Evolutionary conservation across 2,329 filamentous ascomycete species (phyloP), one percentile per base, ranked within the genome.

Genomic region (Macrophomina tecta): DNA sequence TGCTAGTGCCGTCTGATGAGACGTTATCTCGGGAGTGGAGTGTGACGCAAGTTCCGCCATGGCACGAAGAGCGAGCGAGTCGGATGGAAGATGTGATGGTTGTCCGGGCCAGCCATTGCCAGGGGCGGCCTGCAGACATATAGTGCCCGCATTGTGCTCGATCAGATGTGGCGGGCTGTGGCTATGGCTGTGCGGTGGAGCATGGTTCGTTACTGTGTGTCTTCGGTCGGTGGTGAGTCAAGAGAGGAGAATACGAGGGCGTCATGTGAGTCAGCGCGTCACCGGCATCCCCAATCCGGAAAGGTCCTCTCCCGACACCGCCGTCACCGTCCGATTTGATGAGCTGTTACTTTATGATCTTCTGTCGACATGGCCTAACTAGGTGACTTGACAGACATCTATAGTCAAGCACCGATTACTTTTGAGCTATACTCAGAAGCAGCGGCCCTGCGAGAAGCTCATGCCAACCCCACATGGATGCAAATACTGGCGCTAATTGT

Each of bases 1-100:
- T 70, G 87, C 89, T 36, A 91, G 75, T 1, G 88, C 87, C 3
- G 88, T 90, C 61, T 89, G 83, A 69, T 85, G 78, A 3, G 84
- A 87, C 51, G 65, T 72, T 28, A 73, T 72, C 5, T 72, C 68
- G 8, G 56, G 56, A 9, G 11, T 34, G 7, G 28, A 32, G 48
- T 32, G 48, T 2, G 48, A 16, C 12, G 49, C 16, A 46, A 30
- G 5, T 16, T 18, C 14, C 28, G 58, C 58, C 58, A 62, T 62
- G 30, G 4, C 23, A 7, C 11, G 14, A 40, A n/a, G 14, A 1
- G 38, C 1, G 36, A 40, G 34, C 12, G 5, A 38, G 6, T 12
- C 11, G 38, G 16, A 23, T 4, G 30, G 12, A 34, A 42, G 7
- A 12, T n/a, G 23, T 23, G 56, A 7, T 36, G 14, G 28, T 1